A percentile compares a stretch with the other conserved stretches of the same genome.
These are phyloP conservation scores for Debaryomycetaceae sp. DNA, from an alignment of 1,139 yeast genomes.

Conservation along the genomic window DNA sequence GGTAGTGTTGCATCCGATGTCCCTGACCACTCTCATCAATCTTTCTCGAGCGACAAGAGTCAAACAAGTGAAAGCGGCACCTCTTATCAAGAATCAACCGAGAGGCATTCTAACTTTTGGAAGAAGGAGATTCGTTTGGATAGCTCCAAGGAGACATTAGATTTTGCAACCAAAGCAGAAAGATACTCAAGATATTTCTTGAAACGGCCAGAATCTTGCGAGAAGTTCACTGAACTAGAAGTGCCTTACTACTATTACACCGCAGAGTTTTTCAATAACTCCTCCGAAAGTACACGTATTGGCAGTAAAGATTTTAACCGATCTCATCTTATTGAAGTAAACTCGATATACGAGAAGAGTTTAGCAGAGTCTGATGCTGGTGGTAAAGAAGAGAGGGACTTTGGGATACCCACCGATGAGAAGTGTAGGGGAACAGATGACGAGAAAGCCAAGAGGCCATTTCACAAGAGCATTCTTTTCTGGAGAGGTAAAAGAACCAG, in stretches of 20 bases:
- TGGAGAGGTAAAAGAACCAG: conserved; percentile 9
- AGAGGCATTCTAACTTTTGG: conserved; percentile 14
- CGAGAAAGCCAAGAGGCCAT: conserved; percentile 1
- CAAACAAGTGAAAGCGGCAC: not conserved
- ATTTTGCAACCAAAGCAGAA: conserved; percentile 11
- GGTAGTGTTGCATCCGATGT: no score
- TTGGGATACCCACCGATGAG: not conserved
- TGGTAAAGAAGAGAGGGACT: not conserved
- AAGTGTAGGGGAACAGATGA: not conserved
- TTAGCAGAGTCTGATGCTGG: not conserved
- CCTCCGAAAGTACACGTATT: not conserved
- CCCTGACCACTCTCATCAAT: not conserved
- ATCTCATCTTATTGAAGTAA: no score
- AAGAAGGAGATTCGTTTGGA: conserved; percentile 9
- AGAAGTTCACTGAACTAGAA: conserved; percentile 9
- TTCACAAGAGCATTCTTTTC: conserved; percentile 7
- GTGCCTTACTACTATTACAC: conserved; percentile 13
- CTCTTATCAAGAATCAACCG: conserved; percentile 2
- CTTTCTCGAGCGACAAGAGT: not conserved
- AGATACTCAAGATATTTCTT: conserved; percentile 13
- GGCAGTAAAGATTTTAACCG: not conserved
- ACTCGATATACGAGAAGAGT: not conserved
- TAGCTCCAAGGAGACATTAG: conserved; percentile 5
- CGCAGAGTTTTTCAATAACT: not conserved
- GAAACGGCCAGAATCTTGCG: conserved; percentile 2